Conservation (phyloP, 2,329 filamentous ascomycete genomes). For the Neurospora sp. region DNA sequence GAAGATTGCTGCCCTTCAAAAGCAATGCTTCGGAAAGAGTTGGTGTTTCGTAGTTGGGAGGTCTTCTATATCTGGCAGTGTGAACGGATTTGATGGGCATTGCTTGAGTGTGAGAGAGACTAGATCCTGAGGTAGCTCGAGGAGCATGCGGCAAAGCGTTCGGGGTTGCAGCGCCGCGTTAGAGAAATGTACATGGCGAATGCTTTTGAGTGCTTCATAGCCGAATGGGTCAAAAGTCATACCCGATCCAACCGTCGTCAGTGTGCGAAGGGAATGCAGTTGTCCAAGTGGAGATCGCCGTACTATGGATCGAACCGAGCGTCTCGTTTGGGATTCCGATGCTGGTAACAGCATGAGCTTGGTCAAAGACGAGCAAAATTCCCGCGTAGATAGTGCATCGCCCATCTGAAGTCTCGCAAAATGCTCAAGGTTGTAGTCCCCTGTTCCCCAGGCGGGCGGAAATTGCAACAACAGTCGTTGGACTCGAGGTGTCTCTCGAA, state of each 20-base stretch:
- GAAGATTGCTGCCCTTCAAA: neutral
- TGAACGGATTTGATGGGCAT: accelerated
- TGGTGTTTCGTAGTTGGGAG: neutral
- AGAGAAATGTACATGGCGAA: neutral
- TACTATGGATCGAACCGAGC: too few relatives aligned
- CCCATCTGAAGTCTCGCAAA: too few relatives aligned
- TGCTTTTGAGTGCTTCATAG: neutral
- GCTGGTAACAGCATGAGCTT: neutral
- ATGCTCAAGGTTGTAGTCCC: too few relatives aligned
- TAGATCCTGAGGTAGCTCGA: accelerated
- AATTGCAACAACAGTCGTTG: neutral
- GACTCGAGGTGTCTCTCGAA: neutral
- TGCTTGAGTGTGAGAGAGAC: neutral
- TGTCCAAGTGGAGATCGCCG: too few relatives aligned
- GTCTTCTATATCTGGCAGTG: accelerated
- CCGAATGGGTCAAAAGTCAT: too few relatives aligned
- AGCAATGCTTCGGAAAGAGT: neutral
- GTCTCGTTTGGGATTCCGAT: too few relatives aligned
- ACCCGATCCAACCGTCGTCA: accelerated
- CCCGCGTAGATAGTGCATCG: neutral
- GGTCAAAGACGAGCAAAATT: neutral
- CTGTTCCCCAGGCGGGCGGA: neutral
- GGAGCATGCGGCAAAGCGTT: neutral
- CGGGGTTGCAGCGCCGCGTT: neutral
- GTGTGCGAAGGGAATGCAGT: too few relatives aligned